A percentile compares a stretch with the other conserved stretches of the same genome.
Conservation (phyloP, 163 green algal genomes). For the Trebouxiophyceae sp. region DNA sequence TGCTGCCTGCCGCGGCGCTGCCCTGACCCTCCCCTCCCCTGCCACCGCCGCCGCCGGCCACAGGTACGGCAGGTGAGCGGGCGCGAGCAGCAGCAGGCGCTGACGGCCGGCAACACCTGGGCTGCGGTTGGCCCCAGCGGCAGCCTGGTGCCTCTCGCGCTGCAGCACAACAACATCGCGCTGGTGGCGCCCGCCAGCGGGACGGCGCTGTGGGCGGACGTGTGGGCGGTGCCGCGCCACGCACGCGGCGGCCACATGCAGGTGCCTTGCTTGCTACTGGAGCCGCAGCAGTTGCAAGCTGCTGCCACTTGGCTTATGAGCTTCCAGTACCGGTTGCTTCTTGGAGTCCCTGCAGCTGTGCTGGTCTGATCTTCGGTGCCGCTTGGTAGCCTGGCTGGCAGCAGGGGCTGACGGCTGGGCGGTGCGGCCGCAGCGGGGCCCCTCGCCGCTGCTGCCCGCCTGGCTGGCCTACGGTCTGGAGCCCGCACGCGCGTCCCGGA, state of each 20-base stretch:
- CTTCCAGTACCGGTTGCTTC: too few species aligned
- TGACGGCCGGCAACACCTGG: conserved; percentile 55
- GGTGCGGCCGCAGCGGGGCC: conserved; percentile 15
- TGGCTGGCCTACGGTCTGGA: conserved; percentile 66
- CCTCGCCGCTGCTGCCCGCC: conserved; percentile 58
- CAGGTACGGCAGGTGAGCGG: conserved; percentile 37
- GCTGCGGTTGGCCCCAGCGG: conserved; percentile 53
- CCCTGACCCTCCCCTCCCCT: too few species aligned
- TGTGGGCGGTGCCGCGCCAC: conserved; percentile 57
- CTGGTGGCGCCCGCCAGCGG: conserved; percentile 54
- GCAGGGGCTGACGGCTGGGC: too few species aligned
- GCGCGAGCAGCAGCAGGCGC: conserved; percentile 52
- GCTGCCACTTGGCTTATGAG: too few species aligned
- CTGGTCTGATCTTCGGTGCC: too few species aligned
- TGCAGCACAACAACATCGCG: conserved; percentile 28
- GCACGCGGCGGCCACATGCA: background rate
- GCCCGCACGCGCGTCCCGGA: conserved; percentile 21
- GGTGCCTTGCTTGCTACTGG: too few species aligned
- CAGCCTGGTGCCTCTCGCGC: conserved; percentile 51
- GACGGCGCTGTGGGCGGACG: conserved; percentile 64
- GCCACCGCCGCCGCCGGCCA: too few species aligned
- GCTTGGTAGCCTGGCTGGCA: too few species aligned
- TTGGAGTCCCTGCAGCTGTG: too few species aligned
- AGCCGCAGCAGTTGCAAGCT: too few species aligned
- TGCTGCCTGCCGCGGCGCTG: too few species aligned